Evolutionary conservation across 1,284 basidiomycete genomes (phyloP).

Genomic region (Mycena citricolor): DNA sequence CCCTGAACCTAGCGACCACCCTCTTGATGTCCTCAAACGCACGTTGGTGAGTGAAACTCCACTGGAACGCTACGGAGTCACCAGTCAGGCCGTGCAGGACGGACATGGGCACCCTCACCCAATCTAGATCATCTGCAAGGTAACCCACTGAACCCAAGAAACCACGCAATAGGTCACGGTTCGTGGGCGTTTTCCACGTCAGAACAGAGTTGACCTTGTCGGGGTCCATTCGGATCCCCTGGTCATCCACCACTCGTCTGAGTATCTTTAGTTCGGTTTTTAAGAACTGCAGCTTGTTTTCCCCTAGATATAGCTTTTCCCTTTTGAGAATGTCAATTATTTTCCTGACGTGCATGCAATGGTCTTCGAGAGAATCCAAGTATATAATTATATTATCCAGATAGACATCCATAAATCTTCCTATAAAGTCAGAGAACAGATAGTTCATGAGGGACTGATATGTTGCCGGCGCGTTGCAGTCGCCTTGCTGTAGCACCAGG

Average conservation of each 20-base stretch:
- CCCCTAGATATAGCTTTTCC: neutral
- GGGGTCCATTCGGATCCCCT: constrained; percentile 26
- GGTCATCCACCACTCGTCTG: constrained; percentile 18
- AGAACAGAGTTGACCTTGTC: constrained; percentile 26
- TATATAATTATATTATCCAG: constrained; percentile 34
- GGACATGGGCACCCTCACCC: constrained; percentile 24
- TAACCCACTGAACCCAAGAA: constrained; percentile 29
- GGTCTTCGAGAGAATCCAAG: constrained; percentile 29
- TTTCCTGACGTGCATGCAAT: constrained; percentile 25
- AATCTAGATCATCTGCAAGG: constrained; percentile 25
- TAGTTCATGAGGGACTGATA: constrained; percentile 29
- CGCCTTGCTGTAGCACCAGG: constrained; percentile 29
- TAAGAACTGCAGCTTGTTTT: neutral
- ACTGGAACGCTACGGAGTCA: constrained; percentile 20
- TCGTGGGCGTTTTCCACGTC: constrained; percentile 27
- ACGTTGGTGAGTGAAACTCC: constrained; percentile 25
- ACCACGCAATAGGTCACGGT: constrained; percentile 16
- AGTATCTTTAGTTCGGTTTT: neutral
- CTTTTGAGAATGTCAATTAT: neutral
- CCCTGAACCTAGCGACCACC: constrained; percentile 12
- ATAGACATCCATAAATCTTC: constrained; percentile 32
- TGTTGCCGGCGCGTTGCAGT: constrained; percentile 32
- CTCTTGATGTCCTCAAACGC: constrained; percentile 29
- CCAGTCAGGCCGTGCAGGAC: constrained; percentile 23
- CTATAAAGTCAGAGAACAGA: constrained; percentile 29